Evolutionary conservation across 2,329 filamentous ascomycete species (phyloP).

Genomic region (Torrubiellomyces zombiae): DNA sequence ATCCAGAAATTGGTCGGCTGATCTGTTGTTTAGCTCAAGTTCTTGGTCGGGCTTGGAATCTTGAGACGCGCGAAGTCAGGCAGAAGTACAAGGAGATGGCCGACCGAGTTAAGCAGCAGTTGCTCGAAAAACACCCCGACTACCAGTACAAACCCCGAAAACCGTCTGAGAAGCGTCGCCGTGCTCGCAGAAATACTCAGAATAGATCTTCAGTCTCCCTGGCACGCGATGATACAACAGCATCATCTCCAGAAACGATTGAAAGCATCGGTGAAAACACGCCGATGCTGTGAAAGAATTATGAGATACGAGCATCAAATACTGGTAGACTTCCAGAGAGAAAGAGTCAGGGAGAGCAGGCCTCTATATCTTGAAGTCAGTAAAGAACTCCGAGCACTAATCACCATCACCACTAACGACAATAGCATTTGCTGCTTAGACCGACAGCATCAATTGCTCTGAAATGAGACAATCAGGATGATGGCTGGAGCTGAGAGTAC

Average conservation of each 20-base stretch:
- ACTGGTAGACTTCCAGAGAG: too few relatives aligned
- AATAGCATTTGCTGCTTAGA: too few relatives aligned
- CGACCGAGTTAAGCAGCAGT: slow-evolving; percentile 13
- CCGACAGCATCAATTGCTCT: too few relatives aligned
- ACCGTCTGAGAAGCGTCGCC: slow-evolving; percentile 10
- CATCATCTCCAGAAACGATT: slow-evolving; percentile 5
- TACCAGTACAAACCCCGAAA: slow-evolving; percentile 23
- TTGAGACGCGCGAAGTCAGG: slow-evolving; percentile 13
- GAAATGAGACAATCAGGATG: too few relatives aligned
- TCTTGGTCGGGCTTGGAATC: slow-evolving; percentile 20
- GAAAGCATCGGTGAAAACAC: too few relatives aligned
- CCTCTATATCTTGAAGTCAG: too few relatives aligned
- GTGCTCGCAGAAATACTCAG: slow-evolving; percentile 3
- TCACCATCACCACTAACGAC: too few relatives aligned
- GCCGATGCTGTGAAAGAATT: too few relatives aligned
- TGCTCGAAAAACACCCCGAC: slow-evolving; percentile 15
- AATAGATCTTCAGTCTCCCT: background rate
- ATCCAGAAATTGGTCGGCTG: slow-evolving; percentile 5
- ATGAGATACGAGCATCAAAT: too few relatives aligned
- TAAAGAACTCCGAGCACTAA: too few relatives aligned
- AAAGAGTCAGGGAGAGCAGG: too few relatives aligned
- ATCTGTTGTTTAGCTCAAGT: slow-evolving; percentile 16
- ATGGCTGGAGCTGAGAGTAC: too few relatives aligned
- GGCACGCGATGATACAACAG: slow-evolving; percentile 1
- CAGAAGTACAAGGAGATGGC: slow-evolving; percentile 16